phyloP scores from a whole-genome alignment of 805 yeast species.

The Metschnikowia lochheadii region DNA sequence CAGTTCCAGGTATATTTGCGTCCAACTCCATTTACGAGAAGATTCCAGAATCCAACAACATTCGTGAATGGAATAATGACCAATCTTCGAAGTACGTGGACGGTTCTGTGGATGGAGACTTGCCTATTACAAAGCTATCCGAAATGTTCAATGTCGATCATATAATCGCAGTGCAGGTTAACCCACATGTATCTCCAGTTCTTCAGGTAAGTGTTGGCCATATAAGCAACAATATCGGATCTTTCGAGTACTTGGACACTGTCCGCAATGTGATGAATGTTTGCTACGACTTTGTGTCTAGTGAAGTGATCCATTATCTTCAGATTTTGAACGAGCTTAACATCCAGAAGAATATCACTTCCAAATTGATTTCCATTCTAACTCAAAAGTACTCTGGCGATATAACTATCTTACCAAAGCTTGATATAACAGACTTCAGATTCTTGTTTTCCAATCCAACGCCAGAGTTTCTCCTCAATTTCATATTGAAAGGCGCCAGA shows the following conservation, averaged over 20 bases:
- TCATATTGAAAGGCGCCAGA: conserved; percentile 76
- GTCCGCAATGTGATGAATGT: conserved; percentile 50
- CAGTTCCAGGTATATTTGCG: conserved; percentile 88
- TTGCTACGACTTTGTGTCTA: conserved; percentile 53
- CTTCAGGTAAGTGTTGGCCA: conserved; percentile 63
- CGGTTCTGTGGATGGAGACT: conserved; percentile 92
- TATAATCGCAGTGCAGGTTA: conserved; percentile 95
- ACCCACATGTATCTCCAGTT: conserved; percentile 92
- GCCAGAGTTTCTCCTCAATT: conserved; percentile 64
- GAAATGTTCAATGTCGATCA: conserved; percentile 98
- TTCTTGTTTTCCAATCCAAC: conserved; percentile 78
- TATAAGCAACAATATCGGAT: conserved; percentile 52
- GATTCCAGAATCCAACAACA: conserved; percentile 64
- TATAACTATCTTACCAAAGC: conserved; percentile 84
- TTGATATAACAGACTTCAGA: conserved; percentile 53
- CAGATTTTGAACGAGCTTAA: conserved; percentile 75
- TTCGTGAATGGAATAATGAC: conserved; percentile 76
- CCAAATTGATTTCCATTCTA: conserved; percentile 69
- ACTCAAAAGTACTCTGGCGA: conserved; percentile 91
- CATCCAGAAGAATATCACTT: conserved; percentile 63
- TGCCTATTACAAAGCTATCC: conserved; percentile 83
- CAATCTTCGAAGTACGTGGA: conserved; percentile 80
- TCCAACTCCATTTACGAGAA: conserved; percentile 83
- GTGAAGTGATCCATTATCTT: conserved; percentile 75
- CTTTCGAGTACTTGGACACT: conserved; percentile 54